Evolutionary conservation across 139 green algal species (phyloP).

Genomic region (Ettlia oleoabundans): DNA sequence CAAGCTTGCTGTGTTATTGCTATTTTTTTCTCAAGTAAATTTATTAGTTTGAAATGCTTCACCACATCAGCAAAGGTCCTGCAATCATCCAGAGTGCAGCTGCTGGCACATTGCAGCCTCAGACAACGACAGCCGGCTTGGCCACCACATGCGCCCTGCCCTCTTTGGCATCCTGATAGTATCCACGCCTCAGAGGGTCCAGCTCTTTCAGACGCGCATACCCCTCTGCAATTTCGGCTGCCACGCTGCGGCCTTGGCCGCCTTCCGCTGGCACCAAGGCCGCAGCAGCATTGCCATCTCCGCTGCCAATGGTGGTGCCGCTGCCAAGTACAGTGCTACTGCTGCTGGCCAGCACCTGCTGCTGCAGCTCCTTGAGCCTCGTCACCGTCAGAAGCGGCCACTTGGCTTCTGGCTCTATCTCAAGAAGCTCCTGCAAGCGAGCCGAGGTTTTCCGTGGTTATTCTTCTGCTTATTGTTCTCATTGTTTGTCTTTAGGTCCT

Average conservation of each 20-base stretch:
- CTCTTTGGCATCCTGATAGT: conserved; percentile 52
- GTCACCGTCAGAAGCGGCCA: conserved; percentile 87
- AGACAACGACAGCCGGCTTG: too few relatives aligned
- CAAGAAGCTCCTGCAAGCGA: conserved; percentile 47
- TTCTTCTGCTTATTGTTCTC: too few relatives aligned
- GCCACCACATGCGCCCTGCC: conserved; percentile 41
- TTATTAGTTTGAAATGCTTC: too few relatives aligned
- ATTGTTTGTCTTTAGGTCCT: too few relatives aligned
- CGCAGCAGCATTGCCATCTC: not conserved
- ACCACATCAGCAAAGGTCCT: too few relatives aligned
- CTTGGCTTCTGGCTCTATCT: conserved; percentile 63
- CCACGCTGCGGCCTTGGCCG: not conserved
- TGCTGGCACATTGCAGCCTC: too few relatives aligned
- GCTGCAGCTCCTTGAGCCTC: conserved; percentile 69
- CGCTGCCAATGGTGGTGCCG: not conserved
- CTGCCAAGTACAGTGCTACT: too few relatives aligned
- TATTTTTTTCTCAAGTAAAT: too few relatives aligned
- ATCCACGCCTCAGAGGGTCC: conserved; percentile 53
- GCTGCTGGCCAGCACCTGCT: conserved; percentile 5
- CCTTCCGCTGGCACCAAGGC: not conserved
- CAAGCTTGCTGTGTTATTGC: not conserved
- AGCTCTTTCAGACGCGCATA: conserved; percentile 49
- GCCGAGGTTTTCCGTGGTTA: not conserved
- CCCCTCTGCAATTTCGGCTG: not conserved
- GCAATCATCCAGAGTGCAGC: too few relatives aligned